phyloP scores from a whole-genome alignment of 345 rosid species.

The Camelina sativa region DNA sequence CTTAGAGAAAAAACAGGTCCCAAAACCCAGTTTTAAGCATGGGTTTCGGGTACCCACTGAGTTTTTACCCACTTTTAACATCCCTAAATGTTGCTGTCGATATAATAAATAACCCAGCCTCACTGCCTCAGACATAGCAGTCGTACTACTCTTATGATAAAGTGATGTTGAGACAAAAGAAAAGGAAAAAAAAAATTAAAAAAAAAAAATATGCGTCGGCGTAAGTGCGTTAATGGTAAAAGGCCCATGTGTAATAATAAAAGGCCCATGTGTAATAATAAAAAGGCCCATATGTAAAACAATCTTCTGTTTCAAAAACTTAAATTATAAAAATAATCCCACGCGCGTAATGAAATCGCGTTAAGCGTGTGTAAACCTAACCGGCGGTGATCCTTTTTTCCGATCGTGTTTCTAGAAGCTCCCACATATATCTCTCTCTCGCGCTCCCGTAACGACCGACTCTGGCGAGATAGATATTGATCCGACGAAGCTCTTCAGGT shows the following conservation, averaged over 20 bases:
- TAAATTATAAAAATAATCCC: not conserved
- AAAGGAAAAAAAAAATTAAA: not conserved
- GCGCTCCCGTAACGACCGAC: not conserved
- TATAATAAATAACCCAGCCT: not conserved
- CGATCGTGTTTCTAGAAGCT: not conserved
- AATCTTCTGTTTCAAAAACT: not conserved
- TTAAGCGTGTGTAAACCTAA: constrained; percentile 25
- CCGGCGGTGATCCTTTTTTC: constrained; percentile 26
- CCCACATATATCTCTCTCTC: not conserved
- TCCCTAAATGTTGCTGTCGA: constrained; percentile 3
- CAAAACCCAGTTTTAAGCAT: no score
- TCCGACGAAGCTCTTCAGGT: not conserved
- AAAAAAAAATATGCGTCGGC: not conserved
- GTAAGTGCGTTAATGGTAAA: not conserved
- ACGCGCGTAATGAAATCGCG: constrained; percentile 14
- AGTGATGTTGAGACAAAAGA: not conserved
- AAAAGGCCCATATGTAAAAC: not conserved
- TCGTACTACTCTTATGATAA: not conserved
- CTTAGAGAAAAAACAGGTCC: no score
- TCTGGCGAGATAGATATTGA: not conserved
- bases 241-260: no score
- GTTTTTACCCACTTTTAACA: no score
- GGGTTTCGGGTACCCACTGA: no score
- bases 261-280: not conserved
- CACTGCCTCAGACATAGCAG: no score